phyloP scores from a whole-genome alignment of 495 filamentous ascomycete species.

The Penicillium malachiteum region DNA sequence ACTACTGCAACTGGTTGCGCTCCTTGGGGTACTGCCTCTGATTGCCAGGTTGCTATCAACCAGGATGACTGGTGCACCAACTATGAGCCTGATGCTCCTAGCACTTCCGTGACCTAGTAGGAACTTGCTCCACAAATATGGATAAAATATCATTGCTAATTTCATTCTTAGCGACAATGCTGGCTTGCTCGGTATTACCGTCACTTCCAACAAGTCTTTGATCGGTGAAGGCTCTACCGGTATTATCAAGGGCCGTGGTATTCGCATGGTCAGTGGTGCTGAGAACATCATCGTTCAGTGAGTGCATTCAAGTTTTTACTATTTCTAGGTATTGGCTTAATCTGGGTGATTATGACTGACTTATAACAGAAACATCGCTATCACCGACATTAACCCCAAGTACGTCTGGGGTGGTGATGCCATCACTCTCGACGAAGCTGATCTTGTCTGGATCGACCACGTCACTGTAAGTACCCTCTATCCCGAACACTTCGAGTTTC shows the following conservation, averaged over 20 bases:
- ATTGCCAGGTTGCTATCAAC: conserved; percentile 32
- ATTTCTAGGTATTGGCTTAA: neutral
- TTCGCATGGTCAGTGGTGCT: conserved; percentile 37
- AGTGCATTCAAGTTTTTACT: neutral
- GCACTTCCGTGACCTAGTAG: neutral
- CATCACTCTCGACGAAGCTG: conserved; percentile 32
- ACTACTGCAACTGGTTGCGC: conserved; percentile 16
- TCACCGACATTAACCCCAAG: conserved; percentile 44
- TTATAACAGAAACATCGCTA: conserved; percentile 30
- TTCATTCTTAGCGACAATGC: neutral
- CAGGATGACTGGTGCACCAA: conserved; percentile 31
- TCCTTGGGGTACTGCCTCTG: conserved; percentile 26
- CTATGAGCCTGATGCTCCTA: conserved; percentile 7
- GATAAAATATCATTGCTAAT: neutral
- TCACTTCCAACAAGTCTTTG: conserved; percentile 41
- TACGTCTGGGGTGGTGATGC: conserved; percentile 45
- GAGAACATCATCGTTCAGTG: conserved; percentile 44
- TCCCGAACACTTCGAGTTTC: too few relatives aligned
- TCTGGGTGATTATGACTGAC: neutral
- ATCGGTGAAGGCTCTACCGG: conserved; percentile 35
- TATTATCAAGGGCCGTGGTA: conserved; percentile 40
- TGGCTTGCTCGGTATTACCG: conserved; percentile 17
- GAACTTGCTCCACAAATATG: neutral
- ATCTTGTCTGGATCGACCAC: conserved; percentile 41
- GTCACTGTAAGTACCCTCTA: conserved; percentile 18